phyloP scores from a whole-genome alignment of 1,139 yeast genomes.

The Eremothecium coryli region DNA sequence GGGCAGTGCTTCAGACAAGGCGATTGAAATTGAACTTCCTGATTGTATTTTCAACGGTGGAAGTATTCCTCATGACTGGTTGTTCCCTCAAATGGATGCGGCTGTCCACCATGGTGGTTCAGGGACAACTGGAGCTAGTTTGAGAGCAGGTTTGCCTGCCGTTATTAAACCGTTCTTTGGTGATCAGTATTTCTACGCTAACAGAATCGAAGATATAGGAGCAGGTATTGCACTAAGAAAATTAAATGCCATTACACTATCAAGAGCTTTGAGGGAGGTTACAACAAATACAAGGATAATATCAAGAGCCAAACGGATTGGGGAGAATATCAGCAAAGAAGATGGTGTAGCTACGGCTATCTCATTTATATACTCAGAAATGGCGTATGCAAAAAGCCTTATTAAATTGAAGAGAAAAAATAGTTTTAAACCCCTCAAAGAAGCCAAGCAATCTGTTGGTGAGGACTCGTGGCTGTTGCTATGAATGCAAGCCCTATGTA shows the following conservation, averaged over 20 bases:
- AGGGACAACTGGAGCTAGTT: slow-evolving; percentile 90
- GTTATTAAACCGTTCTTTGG: slow-evolving; percentile 92
- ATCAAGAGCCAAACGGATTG: slow-evolving; percentile 53
- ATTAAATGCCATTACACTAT: slow-evolving; percentile 52
- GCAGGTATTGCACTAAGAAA: slow-evolving; percentile 70
- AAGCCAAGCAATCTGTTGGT: not conserved
- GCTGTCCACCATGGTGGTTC: slow-evolving; percentile 98
- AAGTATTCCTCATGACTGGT: slow-evolving; percentile 86
- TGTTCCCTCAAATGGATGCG: slow-evolving; percentile 79
- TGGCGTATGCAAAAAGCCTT: slow-evolving; percentile 63
- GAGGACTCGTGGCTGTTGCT: slow-evolving; percentile 16
- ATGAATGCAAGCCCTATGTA: not conserved
- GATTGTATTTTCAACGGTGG: slow-evolving; percentile 60
- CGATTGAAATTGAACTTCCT: slow-evolving; percentile 55
- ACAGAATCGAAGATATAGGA: slow-evolving; percentile 79
- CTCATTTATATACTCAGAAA: slow-evolving; percentile 61
- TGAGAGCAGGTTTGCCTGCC: slow-evolving; percentile 81
- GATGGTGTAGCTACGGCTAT: slow-evolving; percentile 76
- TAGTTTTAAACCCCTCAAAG: not conserved
- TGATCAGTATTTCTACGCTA: slow-evolving; percentile 87
- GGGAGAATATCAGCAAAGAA: slow-evolving; percentile 55
- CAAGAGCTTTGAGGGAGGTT: slow-evolving; percentile 59
- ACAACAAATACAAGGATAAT: slow-evolving; percentile 60
- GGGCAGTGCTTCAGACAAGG: slow-evolving; percentile 29
- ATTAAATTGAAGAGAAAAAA: slow-evolving; percentile 29